These are phyloP conservation scores for Nannochloris sp. DNA, from an alignment of 139 green algal genomes.

Conservation along the genomic window DNA sequence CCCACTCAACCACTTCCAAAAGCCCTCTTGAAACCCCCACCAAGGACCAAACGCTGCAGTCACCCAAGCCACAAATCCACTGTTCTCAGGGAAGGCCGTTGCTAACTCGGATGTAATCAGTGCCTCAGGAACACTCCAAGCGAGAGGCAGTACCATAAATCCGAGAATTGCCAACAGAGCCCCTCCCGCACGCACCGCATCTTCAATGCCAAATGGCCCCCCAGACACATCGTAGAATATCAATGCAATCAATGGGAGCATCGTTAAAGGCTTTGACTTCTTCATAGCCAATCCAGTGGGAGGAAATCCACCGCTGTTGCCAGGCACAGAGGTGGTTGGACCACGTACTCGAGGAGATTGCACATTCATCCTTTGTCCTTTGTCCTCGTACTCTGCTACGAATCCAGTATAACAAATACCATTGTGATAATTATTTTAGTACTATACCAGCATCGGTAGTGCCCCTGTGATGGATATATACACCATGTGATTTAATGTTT, in stretches of 20 bases:
- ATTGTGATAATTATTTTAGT: too few species aligned
- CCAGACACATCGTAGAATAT: conserved; percentile 96
- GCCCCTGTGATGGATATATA: too few species aligned
- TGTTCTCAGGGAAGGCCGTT: conserved; percentile 93
- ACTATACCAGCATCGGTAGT: too few species aligned
- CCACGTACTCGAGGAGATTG: conserved; percentile 3
- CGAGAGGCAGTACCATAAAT: conserved; percentile 68
- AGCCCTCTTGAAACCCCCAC: conserved; percentile 94
- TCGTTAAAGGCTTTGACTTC: conserved; percentile 50
- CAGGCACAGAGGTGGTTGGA: conserved; percentile 4
- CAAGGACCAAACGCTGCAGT: conserved; percentile 92
- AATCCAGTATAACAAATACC: too few species aligned
- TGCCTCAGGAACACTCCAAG: conserved; percentile 89
- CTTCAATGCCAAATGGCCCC: conserved; percentile 90
- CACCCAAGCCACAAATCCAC: conserved; percentile 88
- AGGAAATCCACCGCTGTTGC: too few species aligned
- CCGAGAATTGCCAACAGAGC: conserved; percentile 76
- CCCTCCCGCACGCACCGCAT: conserved; percentile 64
- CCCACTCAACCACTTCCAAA: conserved; percentile 83
- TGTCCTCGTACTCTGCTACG: neutral
- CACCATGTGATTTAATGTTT: too few species aligned
- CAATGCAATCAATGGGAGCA: conserved; percentile 82
- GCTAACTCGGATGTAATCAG: conserved; percentile 85
- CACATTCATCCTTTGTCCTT: conserved; percentile 4
- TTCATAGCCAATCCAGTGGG: conserved; percentile 3